These are phyloP conservation scores for Sordariomycetes sp. DNA, from an alignment of 2,329 filamentous ascomycete genomes.

Conservation along the genomic window DNA sequence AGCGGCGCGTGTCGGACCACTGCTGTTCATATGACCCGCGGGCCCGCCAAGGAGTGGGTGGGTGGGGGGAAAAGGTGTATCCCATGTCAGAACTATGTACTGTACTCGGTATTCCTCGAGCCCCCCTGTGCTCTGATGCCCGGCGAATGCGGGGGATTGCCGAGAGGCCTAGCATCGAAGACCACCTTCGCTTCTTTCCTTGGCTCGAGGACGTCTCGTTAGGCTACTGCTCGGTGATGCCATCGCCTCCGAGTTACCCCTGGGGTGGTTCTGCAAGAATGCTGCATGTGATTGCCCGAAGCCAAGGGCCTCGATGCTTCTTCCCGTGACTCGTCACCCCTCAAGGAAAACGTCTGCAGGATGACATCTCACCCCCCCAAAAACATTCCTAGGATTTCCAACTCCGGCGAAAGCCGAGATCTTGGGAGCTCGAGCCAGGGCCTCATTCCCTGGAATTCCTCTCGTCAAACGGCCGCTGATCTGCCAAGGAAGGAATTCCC, in stretches of 20 bases:
- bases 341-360: background rate
- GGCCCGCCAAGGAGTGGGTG: background rate
- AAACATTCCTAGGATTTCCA: background rate
- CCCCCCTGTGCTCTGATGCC: background rate
- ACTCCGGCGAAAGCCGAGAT: no score
- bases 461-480: no score
- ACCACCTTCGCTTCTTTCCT: background rate
- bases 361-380: background rate
- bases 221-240: background rate
- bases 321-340: background rate
- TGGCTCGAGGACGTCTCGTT: background rate
- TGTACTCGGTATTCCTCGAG: no score
- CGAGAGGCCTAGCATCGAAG: background rate
- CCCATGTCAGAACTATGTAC: no score
- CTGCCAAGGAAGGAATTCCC: no score
- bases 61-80: no score
- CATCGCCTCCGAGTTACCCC: background rate
- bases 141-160: background rate
- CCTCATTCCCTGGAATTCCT: no score
- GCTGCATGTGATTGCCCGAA: background rate
- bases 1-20: background rate
- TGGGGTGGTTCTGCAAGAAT: background rate
- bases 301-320: background rate
- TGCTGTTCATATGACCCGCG: background rate
- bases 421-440: no score